A percentile compares a stretch with the other conserved stretches of the same genome.
Conservation (phyloP, 495 filamentous ascomycete species). For the Lindgomyces ingoldianus region DNA sequence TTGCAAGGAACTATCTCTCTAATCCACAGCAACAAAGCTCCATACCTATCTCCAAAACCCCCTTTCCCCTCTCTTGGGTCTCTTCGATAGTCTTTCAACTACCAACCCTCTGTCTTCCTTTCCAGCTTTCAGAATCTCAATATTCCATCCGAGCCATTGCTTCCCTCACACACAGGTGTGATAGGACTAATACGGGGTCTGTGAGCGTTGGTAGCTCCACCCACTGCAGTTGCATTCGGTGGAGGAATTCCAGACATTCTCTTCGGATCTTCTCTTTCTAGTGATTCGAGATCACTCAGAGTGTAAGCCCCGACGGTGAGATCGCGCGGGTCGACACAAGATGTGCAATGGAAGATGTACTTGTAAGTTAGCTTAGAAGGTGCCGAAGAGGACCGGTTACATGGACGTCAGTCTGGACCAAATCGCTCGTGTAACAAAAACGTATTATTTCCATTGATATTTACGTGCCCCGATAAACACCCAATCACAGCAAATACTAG, state of each 20-base stretch:
- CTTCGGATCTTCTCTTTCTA: constrained; percentile 2
- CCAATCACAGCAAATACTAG: constrained; percentile 16
- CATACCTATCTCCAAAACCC: constrained; percentile 17
- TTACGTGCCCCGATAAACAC: constrained; percentile 18
- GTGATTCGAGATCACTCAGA: background rate
- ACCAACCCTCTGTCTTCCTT: background rate
- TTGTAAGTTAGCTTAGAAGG: constrained; percentile 20
- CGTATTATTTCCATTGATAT: too few relatives aligned
- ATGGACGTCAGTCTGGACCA: background rate
- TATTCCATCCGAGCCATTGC: background rate
- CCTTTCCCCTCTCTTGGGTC: constrained; percentile 2
- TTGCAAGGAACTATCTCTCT: too few relatives aligned
- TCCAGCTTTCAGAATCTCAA: background rate
- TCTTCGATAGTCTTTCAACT: background rate
- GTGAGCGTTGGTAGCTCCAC: background rate
- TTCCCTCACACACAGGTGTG: too few relatives aligned
- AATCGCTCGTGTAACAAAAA: too few relatives aligned
- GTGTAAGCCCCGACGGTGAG: constrained; percentile 3
- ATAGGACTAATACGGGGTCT: too few relatives aligned
- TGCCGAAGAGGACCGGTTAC: constrained; percentile 15
- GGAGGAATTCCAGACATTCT: background rate
- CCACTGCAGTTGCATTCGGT: background rate
- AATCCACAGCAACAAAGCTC: constrained; percentile 14
- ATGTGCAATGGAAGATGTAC: background rate
- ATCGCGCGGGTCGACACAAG: constrained; percentile 2